These are phyloP conservation scores for Starmera caribaea DNA, from an alignment of 805 yeast species.

Conservation along the genomic window DNA sequence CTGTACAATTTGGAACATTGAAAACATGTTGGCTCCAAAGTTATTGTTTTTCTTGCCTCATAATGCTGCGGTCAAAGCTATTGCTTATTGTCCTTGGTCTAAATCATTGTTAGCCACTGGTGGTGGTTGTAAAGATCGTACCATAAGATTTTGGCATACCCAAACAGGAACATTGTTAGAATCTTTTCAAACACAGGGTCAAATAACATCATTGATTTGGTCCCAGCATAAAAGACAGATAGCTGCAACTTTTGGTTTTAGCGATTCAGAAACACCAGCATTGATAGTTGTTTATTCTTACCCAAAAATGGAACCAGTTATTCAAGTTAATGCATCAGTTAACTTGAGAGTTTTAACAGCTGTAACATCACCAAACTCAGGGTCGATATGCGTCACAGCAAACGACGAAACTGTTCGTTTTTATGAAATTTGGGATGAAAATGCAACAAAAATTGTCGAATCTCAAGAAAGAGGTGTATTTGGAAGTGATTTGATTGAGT, in stretches of 20 bases:
- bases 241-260: constrained; percentile 77
- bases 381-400: constrained; percentile 60
- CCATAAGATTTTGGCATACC: constrained; percentile 83
- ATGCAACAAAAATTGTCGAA: constrained; percentile 24
- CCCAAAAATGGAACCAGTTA: constrained; percentile 45
- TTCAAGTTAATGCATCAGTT: constrained; percentile 39
- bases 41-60: constrained; percentile 48
- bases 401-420: constrained; percentile 74
- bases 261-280: constrained; percentile 39
- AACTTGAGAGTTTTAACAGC: constrained; percentile 59
- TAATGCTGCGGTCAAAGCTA: constrained; percentile 81
- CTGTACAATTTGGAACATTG: constrained; percentile 69
- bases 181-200: constrained; percentile 51
- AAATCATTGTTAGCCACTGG: constrained; percentile 77
- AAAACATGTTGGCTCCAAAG: constrained; percentile 29
- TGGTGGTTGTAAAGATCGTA: constrained; percentile 77
- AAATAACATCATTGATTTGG: constrained; percentile 77
- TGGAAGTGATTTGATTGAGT: constrained; percentile 50
- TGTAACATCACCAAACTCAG: constrained; percentile 52
- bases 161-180: constrained; percentile 61
- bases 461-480: constrained; percentile 36
- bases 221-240: constrained; percentile 52
- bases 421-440: constrained; percentile 58
- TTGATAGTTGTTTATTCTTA: constrained; percentile 56
- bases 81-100: constrained; percentile 89